These are phyloP conservation scores for Leptoxyphium fumago DNA, from an alignment of 2,329 filamentous ascomycete genomes.

Conservation along the genomic window DNA sequence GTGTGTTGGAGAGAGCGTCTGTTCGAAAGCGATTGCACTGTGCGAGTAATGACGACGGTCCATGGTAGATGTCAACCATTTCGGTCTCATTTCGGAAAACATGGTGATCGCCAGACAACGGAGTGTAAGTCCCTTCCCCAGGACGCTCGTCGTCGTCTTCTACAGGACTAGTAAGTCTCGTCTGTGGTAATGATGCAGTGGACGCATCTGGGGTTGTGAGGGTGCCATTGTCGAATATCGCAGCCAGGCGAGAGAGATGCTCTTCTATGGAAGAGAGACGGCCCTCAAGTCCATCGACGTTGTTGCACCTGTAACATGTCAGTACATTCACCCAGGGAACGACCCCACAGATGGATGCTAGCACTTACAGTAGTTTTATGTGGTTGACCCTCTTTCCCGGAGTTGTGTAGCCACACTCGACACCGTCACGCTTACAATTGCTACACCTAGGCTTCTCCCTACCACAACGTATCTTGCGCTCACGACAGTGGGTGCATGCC, in stretches of 20 bases:
- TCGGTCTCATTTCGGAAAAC: background rate
- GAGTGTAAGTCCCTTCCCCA: background rate
- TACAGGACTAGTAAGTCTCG: background rate
- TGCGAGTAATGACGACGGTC: background rate
- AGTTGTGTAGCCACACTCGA: slow-evolving; percentile 1
- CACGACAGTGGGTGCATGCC: slow-evolving; percentile 2
- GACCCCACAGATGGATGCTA: too few relatives aligned
- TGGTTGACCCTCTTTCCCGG: slow-evolving; percentile 4
- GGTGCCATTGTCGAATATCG: background rate
- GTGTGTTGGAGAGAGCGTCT: background rate
- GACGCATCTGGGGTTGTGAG: background rate
- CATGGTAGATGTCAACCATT: background rate
- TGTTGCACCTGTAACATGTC: slow-evolving; percentile 1
- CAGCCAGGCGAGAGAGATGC: background rate
- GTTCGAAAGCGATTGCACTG: background rate
- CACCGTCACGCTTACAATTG: slow-evolving; percentile 2
- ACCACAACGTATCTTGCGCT: slow-evolving; percentile 3
- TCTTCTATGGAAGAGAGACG: slow-evolving; percentile 2
- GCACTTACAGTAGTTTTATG: slow-evolving; percentile 3
- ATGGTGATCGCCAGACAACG: background rate
- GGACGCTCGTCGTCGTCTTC: background rate
- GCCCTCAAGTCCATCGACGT: slow-evolving; percentile 1
- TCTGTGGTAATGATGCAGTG: background rate
- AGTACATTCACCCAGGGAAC: background rate
- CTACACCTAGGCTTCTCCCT: slow-evolving; percentile 1